These are phyloP conservation scores for Penicillium sp. DNA, from an alignment of 2,329 filamentous ascomycete species.

Conservation along the genomic window DNA sequence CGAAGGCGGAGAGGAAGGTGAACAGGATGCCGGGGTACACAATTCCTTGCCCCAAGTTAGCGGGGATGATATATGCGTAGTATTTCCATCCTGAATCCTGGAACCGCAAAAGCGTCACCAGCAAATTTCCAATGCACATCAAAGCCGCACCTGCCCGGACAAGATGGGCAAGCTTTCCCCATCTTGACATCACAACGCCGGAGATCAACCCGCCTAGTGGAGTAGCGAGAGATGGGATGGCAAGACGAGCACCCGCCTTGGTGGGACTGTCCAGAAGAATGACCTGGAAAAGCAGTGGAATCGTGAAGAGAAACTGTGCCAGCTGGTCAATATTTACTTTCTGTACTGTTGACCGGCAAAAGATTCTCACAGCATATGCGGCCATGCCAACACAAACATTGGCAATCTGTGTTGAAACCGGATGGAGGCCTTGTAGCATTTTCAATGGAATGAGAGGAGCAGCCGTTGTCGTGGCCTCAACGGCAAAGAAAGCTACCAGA, in stretches of 20 bases:
- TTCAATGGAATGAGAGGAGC: constrained; percentile 51
- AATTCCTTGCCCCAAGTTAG: constrained; percentile 53
- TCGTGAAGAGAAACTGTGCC: constrained; percentile 51
- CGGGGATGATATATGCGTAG: constrained; percentile 50
- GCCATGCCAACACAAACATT: constrained; percentile 65
- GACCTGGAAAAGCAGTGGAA: constrained; percentile 51
- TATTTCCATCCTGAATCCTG: constrained; percentile 52
- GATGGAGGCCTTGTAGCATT: constrained; percentile 60
- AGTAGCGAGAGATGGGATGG: constrained; percentile 51
- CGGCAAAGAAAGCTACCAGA: constrained; percentile 42
- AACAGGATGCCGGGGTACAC: constrained; percentile 58
- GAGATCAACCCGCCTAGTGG: constrained; percentile 51
- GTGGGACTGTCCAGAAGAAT: constrained; percentile 49
- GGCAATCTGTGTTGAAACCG: constrained; percentile 59
- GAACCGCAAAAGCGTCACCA: constrained; percentile 48
- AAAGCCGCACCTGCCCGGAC: constrained; percentile 46
- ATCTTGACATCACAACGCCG: constrained; percentile 53
- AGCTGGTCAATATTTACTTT: background rate
- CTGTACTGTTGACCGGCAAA: too few relatives aligned
- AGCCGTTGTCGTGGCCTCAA: constrained; percentile 48
- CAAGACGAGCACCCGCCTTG: constrained; percentile 49
- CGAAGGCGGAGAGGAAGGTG: constrained; percentile 65
- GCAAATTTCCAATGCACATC: constrained; percentile 51
- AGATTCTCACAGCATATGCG: constrained; percentile 60
- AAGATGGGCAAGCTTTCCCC: constrained; percentile 48